phyloP scores from a whole-genome alignment of 352 stramenopile genomes.

The Globisporangium middletonii region DNA sequence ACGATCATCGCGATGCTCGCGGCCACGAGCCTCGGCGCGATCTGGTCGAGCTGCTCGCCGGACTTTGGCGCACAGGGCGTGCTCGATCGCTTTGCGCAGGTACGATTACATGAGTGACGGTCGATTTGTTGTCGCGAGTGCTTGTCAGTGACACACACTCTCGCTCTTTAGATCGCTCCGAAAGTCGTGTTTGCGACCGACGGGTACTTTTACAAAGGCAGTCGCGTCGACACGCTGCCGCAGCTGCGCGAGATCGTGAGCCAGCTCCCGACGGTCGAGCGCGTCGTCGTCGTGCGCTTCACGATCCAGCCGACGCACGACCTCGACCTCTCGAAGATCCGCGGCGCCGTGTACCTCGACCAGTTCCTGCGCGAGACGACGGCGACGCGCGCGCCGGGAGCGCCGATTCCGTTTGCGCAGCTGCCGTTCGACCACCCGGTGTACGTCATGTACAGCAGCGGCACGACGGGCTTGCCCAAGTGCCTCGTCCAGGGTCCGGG shows the following conservation, averaged over 20 bases:
- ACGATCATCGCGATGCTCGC: conserved; percentile 70
- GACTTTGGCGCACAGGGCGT: conserved; percentile 84
- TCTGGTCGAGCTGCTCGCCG: conserved; percentile 80
- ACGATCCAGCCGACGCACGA: conserved; percentile 47
- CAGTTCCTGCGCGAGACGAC: conserved; percentile 31
- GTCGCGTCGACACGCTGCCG: conserved; percentile 52
- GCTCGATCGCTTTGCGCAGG: conserved; percentile 75
- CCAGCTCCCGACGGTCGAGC: conserved; percentile 54
- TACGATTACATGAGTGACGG: background rate
- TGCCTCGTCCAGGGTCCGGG: conserved; percentile 80
- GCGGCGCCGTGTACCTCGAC: conserved; percentile 48
- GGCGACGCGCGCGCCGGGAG: conserved; percentile 12
- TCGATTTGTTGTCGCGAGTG: background rate
- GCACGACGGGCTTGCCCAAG: conserved; percentile 83
- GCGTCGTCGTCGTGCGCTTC: conserved; percentile 62
- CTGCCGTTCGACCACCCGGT: conserved; percentile 83
- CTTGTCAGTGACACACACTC: background rate
- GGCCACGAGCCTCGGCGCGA: conserved; percentile 55
- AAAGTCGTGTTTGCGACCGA: conserved; percentile 74
- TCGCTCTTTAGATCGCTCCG: conserved; percentile 38
- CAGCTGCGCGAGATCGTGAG: conserved; percentile 55
- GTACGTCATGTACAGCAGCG: conserved; percentile 87
- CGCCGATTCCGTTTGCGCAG: conserved; percentile 58
- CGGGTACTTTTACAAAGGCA: conserved; percentile 77
- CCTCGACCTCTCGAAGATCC: conserved; percentile 54